Percentiles rank a stretch among this genome's conserved stretches.
These are phyloP conservation scores for Phytophthora cryptogea DNA, from an alignment of 352 stramenopile genomes.

Conservation along the genomic window DNA sequence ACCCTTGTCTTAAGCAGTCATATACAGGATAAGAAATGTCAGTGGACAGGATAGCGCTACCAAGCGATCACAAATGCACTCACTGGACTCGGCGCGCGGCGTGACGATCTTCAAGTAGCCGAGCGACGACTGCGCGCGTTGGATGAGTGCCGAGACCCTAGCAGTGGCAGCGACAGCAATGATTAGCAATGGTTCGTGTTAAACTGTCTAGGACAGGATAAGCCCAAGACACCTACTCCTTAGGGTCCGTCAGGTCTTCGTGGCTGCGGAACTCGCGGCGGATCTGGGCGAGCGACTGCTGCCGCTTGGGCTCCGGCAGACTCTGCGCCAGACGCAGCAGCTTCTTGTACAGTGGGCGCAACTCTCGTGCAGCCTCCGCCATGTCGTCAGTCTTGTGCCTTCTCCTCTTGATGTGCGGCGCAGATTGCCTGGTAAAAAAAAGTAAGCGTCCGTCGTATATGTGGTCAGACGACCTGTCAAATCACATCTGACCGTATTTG, in stretches of 20 bases:
- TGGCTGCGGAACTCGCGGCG: constrained; percentile 75
- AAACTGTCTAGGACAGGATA: neutral
- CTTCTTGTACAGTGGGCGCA: constrained; percentile 88
- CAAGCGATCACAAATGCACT: neutral
- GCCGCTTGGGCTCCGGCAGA: constrained; percentile 70
- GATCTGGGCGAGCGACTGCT: constrained; percentile 72
- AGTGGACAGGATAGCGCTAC: neutral
- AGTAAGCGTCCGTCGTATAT: no score
- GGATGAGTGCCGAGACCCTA: constrained; percentile 69
- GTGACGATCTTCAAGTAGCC: constrained; percentile 89
- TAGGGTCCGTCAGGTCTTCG: constrained; percentile 58
- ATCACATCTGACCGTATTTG: no score
- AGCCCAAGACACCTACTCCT: constrained; percentile 50
- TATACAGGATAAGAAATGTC: constrained; percentile 3
- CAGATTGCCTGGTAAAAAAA: no score
- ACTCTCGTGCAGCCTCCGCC: constrained; percentile 35
- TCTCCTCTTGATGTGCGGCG: no score
- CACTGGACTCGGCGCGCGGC: constrained; percentile 60
- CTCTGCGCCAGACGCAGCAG: constrained; percentile 77
- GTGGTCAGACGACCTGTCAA: no score
- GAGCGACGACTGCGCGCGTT: constrained; percentile 83
- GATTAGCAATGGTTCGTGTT: constrained; percentile 3
- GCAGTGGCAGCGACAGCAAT: neutral
- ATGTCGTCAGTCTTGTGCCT: constrained; percentile 9
- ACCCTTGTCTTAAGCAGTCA: constrained; percentile 44